Evolutionary conservation across 768 basidiomycete species (phyloP), one percentile per base, ranked within the genome.

Genomic region (Amanita pseudoporphyria): DNA sequence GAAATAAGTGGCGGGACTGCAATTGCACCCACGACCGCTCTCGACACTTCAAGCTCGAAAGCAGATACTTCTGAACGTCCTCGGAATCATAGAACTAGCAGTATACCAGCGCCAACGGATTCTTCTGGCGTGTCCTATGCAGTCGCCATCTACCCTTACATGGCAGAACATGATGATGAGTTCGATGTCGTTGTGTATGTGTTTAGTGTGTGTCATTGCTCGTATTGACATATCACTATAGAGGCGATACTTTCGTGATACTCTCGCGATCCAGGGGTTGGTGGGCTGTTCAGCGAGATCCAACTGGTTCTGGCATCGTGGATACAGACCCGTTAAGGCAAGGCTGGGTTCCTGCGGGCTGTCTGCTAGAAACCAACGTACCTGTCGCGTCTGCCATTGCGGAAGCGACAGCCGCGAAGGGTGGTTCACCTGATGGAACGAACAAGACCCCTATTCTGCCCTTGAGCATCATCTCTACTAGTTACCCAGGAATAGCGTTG

Each of bases 271-370:
- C 93, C n/a, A 84, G 94, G 49, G 95, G 96, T 1, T 99, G 96
- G 96, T 99, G 95, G 92, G 88, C 97, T 30, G 96, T 98, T 3
- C 94, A 98, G 62, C 82, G 88, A 30, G 96, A 99, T 65, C 87
- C 87, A 26, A 81, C 79, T 31, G 93, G 93, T 4, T 76, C 82
- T 3, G 90, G 92, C 9, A 64, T 81, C 18, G 81, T 90, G 24
- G 85, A 84, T 59, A 71, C 81, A 13, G 89, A 92, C 54, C 73
- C 81, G 22, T 71, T 75, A 37, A 87, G 87, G 62, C 91, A 93
- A 60, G 92, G 93, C 48, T 98, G 95, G 95, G 94, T 99, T 2
- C 95, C 95, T 35, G 94, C 95, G 4, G 95, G 95, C 30, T 99
- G 95, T 63, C 72, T 99, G 12, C 77, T 98, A 32, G 95, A 99